Conservation (phyloP, 345 rosid species). For the Carallia pectinifolia region DNA sequence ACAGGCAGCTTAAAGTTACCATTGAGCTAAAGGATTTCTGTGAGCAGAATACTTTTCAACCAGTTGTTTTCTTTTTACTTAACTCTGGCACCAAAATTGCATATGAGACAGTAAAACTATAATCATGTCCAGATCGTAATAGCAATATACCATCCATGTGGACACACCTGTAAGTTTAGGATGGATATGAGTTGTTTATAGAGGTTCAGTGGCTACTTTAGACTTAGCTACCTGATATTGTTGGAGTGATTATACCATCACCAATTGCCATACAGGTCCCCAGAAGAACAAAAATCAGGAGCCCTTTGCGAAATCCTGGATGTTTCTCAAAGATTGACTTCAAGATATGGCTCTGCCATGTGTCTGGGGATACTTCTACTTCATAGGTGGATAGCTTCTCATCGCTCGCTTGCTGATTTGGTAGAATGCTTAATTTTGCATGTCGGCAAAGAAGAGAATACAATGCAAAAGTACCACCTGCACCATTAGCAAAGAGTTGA, state of each 20-base stretch:
- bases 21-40: too few species aligned
- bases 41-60: too few species aligned
- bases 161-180: neutral
- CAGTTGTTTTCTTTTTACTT: neutral
- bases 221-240: constrained; percentile 16
- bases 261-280: constrained; percentile 30
- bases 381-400: constrained; percentile 14
- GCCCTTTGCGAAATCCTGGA: constrained; percentile 32
- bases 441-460: constrained; percentile 24
- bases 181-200: neutral
- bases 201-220: neutral
- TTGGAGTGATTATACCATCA: constrained; percentile 22
- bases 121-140: too few species aligned
- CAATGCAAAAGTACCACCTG: constrained; percentile 28
- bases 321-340: constrained; percentile 61
- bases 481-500: neutral
- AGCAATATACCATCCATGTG: neutral
- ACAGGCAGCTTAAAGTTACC: too few species aligned
- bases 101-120: too few species aligned
- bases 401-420: constrained; percentile 17
- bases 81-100: too few species aligned
- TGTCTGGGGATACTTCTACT: constrained; percentile 42
- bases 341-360: constrained; percentile 48
- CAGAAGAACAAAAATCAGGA: constrained; percentile 14
- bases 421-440: constrained; percentile 17